phyloP scores from a whole-genome alignment of 495 filamentous ascomycete genomes.

The Tuber indicum region DNA sequence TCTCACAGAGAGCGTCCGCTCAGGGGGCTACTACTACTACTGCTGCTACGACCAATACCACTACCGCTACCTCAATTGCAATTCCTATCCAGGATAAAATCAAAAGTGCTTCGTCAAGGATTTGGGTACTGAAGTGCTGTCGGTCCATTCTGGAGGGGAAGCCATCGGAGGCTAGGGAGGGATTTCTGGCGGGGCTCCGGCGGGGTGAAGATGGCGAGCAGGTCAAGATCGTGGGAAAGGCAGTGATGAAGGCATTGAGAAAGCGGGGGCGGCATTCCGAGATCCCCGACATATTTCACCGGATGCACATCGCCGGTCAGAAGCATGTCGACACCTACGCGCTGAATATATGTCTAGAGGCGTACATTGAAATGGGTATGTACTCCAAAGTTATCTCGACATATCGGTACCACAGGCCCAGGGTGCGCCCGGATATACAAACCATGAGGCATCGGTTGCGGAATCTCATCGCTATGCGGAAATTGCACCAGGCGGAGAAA shows the following conservation, averaged over 20 bases:
- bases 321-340: slow-evolving; percentile 21
- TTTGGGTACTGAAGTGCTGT: slow-evolving; percentile 17
- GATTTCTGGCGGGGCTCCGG: slow-evolving; percentile 28
- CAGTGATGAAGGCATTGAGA: slow-evolving; percentile 33
- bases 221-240: slow-evolving; percentile 21
- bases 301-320: slow-evolving; percentile 9
- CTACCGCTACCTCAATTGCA: neutral
- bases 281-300: slow-evolving; percentile 27
- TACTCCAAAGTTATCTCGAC: slow-evolving; percentile 20
- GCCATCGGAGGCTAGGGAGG: slow-evolving; percentile 16
- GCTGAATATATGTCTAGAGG: slow-evolving; percentile 34
- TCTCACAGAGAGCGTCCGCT: neutral
- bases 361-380: slow-evolving; percentile 32
- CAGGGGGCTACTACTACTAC: neutral
- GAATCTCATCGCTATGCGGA: slow-evolving; percentile 28
- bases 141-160: slow-evolving; percentile 12
- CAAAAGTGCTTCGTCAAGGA: slow-evolving; percentile 3
- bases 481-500: slow-evolving; percentile 18
- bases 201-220: slow-evolving; percentile 6
- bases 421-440: slow-evolving; percentile 24
- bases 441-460: slow-evolving; percentile 29
- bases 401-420: slow-evolving; percentile 20
- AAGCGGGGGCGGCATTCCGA: slow-evolving; percentile 16
- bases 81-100: neutral
- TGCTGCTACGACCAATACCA: neutral